Percentiles rank a stretch among this genome's conserved stretches.
phyloP scores from a whole-genome alignment of 257 asterid genomes.

The Verbascum thapsus region DNA sequence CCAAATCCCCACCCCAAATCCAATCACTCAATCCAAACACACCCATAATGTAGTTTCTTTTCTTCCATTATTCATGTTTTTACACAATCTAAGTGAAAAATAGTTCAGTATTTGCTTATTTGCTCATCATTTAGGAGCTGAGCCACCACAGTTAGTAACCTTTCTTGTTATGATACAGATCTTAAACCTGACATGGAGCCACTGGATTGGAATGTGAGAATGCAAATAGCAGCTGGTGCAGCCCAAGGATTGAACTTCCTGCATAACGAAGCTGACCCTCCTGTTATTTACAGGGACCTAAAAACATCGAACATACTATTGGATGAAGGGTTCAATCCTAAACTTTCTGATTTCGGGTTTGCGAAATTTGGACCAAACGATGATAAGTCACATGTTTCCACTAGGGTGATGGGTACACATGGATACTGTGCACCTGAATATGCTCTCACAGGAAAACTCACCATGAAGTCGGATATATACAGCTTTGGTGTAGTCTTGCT shows the following conservation, averaged over 20 bases:
- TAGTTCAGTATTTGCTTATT: no score
- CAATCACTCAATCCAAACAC: no score
- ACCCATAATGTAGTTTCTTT: no score
- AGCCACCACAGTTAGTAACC: no score
- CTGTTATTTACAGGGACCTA: conserved; percentile 53
- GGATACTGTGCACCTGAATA: conserved; percentile 63
- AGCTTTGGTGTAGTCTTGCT: conserved; percentile 50
- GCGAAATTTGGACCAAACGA: conserved; percentile 50
- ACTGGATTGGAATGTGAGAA: conserved; percentile 50
- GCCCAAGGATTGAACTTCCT: conserved; percentile 49
- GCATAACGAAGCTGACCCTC: conserved; percentile 51
- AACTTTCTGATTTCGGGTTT: conserved; percentile 57
- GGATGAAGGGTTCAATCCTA: conserved; percentile 49
- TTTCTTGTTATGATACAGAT: conserved; percentile 36
- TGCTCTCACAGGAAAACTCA: conserved; percentile 46
- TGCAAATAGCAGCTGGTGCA: conserved; percentile 48
- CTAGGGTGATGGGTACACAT: conserved; percentile 55
- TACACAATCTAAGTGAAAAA: no score
- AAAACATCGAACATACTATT: conserved; percentile 53
- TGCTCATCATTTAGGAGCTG: no score
- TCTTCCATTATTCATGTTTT: no score
- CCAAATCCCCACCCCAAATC: no score
- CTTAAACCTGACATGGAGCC: conserved; percentile 37
- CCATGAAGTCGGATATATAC: conserved; percentile 48
- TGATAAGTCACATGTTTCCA: conserved; percentile 48